Evolutionary conservation across 1,139 yeast species (phyloP).

Genomic region (Suhomyces guaymorum): DNA sequence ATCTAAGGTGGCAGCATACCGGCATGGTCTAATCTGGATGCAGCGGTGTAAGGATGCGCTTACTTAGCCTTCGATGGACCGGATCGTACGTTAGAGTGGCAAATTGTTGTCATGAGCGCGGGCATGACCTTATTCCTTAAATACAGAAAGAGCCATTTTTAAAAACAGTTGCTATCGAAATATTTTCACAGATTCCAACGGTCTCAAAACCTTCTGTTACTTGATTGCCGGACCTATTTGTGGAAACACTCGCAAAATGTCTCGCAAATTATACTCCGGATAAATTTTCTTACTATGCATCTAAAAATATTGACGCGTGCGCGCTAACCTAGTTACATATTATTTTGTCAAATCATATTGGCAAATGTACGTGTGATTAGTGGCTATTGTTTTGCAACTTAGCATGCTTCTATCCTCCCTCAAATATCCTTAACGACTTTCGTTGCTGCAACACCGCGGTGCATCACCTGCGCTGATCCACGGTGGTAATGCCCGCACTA

Average conservation of each 20-base stretch:
- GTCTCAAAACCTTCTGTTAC: neutral
- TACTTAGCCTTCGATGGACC: neutral
- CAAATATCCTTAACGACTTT: neutral
- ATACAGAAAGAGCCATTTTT: no score
- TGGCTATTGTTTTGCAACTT: neutral
- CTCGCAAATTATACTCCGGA: neutral
- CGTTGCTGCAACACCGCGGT: neutral
- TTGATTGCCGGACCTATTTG: neutral
- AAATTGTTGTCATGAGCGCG: no score
- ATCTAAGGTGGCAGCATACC: neutral
- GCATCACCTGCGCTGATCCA: no score
- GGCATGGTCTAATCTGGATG: no score
- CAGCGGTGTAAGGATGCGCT: no score
- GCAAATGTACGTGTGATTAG: neutral
- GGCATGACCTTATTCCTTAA: no score
- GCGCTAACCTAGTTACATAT: no score
- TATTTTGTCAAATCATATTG: no score
- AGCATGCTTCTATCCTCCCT: neutral
- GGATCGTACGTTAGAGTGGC: constrained; percentile 1
- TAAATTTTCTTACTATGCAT: neutral
- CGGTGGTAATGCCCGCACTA: no score
- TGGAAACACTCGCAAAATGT: neutral
- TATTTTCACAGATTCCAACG: no score
- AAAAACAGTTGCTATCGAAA: no score
- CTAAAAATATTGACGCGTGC: no score